Evolutionary conservation across 306 rosid genomes (phyloP), one percentile per base, ranked within the genome.

Genomic region (Ochetophila trinervis): DNA sequence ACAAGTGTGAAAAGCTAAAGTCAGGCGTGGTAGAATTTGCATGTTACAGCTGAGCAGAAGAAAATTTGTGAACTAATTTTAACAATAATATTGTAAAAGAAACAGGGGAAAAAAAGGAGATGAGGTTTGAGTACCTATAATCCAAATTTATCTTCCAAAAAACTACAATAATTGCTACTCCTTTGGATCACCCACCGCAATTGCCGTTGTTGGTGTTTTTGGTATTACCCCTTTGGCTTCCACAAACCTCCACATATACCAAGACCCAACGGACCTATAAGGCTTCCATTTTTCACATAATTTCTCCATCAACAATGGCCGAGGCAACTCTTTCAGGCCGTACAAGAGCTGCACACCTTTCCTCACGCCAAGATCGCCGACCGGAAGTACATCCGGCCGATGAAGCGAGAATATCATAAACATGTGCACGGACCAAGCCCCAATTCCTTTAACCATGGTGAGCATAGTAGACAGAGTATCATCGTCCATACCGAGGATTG

Each of bases 361-460:
- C 60, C 86, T 81, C 59, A 84, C 97, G 5, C 86, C 89, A 1
- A 88, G 80, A 67, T 86, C 95, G 5, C 95, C 91, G 5, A 82
- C 86, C n/a, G 97, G 93, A 0, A 86, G 83, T 57, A 91, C 93
- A 34, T 91, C 92, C 32, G 97, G 87, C 20, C 87, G 62, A 20
- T 78, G 90, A 30, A 91, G 86, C 17, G 86, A 76, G 66, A 91
- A 91, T 0, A 91, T 85, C 97, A 91, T 85, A 60, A 86, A 88
- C 97, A 91, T 91, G 47, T 91, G 88, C 32, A 91, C 97, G 10
- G 97, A 85, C 97, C 95, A 91, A 44, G 64, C 87, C 56, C 97
- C 95, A 66, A 91, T 88, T 2, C 95, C 95, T 59, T 84, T 91
- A 12, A 91, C 95, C 65, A 65, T 52, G 0, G 83, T 88, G 12